phyloP scores from a whole-genome alignment of 495 filamentous ascomycete genomes.

The Massariosphaeria phaeospora region DNA sequence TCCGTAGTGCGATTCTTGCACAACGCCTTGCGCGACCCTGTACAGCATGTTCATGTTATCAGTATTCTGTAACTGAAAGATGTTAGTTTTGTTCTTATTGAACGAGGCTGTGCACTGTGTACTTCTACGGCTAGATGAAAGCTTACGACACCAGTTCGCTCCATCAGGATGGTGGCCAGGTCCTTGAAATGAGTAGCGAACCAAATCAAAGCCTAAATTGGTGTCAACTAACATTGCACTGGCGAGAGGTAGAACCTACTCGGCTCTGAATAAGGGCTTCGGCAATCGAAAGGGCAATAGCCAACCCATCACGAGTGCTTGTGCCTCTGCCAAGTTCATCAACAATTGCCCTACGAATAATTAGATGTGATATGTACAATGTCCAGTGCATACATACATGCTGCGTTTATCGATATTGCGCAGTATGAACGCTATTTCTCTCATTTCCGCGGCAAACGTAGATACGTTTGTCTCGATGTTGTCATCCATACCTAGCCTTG shows the following conservation, averaged over 20 bases:
- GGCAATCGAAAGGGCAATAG: conserved; percentile 81
- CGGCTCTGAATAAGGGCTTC: conserved; percentile 76
- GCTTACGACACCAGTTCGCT: conserved; percentile 70
- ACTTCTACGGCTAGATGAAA: conserved; percentile 74
- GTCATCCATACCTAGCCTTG: conserved; percentile 79
- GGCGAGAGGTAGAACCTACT: conserved; percentile 23
- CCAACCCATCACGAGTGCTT: conserved; percentile 79
- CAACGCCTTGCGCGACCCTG: conserved; percentile 64
- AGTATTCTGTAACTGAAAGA: conserved; percentile 31
- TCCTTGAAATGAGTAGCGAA: conserved; percentile 92
- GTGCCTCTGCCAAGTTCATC: conserved; percentile 94
- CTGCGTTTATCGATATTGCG: conserved; percentile 68
- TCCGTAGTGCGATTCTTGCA: conserved; percentile 71
- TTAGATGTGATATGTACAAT: conserved; percentile 1
- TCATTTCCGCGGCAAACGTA: conserved; percentile 91
- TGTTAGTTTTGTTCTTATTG: neutral
- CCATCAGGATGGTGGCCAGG: conserved; percentile 68
- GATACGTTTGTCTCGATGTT: conserved; percentile 87
- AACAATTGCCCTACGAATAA: conserved; percentile 56
- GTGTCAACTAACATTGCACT: conserved; percentile 55
- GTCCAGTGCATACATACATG: conserved; percentile 41
- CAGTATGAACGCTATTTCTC: conserved; percentile 89
- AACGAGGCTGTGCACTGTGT: neutral
- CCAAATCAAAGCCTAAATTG: conserved; percentile 62
- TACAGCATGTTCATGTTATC: conserved; percentile 78